Evolutionary conservation across 192 early-diverging fungal species (phyloP).

Genomic region (Backusella mclennaniae): DNA sequence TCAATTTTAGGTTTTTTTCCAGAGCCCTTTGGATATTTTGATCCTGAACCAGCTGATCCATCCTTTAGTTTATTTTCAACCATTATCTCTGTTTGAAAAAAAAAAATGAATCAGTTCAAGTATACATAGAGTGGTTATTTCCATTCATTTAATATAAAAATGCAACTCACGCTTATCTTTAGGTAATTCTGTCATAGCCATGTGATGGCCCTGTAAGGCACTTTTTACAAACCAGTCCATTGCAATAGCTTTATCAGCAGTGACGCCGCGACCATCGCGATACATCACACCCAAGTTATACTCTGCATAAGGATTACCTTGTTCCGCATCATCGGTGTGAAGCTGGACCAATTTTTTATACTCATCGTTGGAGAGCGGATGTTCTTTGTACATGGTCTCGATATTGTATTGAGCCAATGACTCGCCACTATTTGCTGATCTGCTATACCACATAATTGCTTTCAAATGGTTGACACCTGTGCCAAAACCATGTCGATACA

Average conservation of each 20-base stretch:
- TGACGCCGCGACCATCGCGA: not conserved
- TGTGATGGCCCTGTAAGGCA: not conserved
- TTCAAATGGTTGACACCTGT: not conserved
- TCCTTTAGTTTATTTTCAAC: not conserved
- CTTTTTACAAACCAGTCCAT: not conserved
- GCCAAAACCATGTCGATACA: not conserved
- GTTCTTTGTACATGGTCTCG: not conserved
- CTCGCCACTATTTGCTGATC: not conserved
- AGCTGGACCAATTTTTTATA: not conserved
- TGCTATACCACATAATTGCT: not conserved
- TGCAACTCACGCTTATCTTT: not conserved
- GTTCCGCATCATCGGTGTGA: not conserved
- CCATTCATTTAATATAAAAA: not conserved
- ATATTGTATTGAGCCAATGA: not conserved
- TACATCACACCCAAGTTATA: not conserved
- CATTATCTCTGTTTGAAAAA: not conserved
- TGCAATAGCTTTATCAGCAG: not conserved
- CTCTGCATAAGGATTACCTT: not conserved
- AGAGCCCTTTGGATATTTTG: too few species aligned
- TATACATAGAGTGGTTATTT: not conserved
- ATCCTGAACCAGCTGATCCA: not conserved
- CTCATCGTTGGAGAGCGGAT: not conserved
- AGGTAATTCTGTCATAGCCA: not conserved
- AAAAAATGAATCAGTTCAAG: not conserved
- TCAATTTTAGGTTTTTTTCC: not conserved